A percentile compares a stretch with the other conserved stretches of the same genome.
phyloP scores from a whole-genome alignment of 495 filamentous ascomycete genomes.

The Penicillium subrubescens region DNA sequence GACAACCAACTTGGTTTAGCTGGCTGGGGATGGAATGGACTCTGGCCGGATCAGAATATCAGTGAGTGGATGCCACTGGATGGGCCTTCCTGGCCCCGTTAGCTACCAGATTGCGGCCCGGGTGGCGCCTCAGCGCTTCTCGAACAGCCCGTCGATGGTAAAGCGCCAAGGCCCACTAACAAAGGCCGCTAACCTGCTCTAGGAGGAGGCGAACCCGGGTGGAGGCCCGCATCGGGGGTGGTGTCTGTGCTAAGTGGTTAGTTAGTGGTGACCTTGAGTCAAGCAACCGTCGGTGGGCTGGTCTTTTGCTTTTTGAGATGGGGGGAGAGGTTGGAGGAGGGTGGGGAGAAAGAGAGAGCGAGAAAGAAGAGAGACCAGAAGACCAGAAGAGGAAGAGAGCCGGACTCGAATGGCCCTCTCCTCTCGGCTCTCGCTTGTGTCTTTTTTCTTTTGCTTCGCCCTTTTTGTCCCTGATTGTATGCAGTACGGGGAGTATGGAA shows the following conservation, averaged over 20 bases:
- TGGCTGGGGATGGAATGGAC: neutral
- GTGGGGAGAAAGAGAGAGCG: neutral
- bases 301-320: conserved; percentile 4
- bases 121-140: conserved; percentile 9
- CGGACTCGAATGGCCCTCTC: neutral
- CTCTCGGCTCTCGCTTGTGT: neutral
- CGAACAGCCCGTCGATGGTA: conserved; percentile 1
- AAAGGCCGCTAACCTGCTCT: conserved; percentile 9
- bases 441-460: neutral
- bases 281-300: conserved; percentile 7
- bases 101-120: neutral
- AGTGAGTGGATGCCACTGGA: neutral
- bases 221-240: conserved; percentile 28
- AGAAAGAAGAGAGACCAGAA: neutral
- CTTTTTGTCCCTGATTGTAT: neutral
- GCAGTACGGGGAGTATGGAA: neutral
- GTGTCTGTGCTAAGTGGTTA: conserved; percentile 12
- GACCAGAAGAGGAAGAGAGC: neutral
- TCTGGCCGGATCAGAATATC: neutral
- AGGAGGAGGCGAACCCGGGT: conserved; percentile 21
- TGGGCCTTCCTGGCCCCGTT: neutral
- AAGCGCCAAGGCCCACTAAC: conserved; percentile 23
- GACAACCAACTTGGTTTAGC: neutral
- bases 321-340: neutral
- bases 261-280: conserved; percentile 1